Conservation (phyloP, 192 early-diverging fungal genomes). For the Umbelopsis ramanniana region DNA sequence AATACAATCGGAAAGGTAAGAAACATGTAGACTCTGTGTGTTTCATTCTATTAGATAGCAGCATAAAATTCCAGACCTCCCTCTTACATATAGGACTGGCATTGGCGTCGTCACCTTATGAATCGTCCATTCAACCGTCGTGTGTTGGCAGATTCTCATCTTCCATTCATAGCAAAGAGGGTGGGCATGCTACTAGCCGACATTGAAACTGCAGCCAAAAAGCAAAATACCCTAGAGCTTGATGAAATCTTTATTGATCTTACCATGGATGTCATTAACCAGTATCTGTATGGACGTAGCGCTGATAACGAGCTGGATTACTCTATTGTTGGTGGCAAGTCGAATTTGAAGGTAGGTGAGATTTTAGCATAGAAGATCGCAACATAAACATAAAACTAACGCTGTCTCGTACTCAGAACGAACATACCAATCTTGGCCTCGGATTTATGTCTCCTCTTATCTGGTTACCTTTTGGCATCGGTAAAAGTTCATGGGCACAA, state of each 20-base stretch:
- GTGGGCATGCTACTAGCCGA: not conserved
- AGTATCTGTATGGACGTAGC: conserved; percentile 41
- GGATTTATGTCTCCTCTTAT: conserved; percentile 33
- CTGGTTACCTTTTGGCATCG: conserved; percentile 36
- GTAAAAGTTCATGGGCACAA: conserved; percentile 40
- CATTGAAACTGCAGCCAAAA: conserved; percentile 22
- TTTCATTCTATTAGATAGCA: no score
- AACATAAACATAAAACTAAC: not conserved
- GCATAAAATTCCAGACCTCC: no score
- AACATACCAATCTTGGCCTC: conserved; percentile 24
- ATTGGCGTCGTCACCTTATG: conserved; percentile 41
- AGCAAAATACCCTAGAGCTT: conserved; percentile 27
- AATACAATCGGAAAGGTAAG: conserved; percentile 40
- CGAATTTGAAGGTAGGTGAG: conserved; percentile 33
- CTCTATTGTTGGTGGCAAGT: conserved; percentile 28
- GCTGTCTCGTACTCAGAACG: conserved; percentile 8
- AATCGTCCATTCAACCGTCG: conserved; percentile 38
- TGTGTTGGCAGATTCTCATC: conserved; percentile 30
- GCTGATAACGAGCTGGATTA: conserved; percentile 28
- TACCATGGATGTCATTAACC: conserved; percentile 46
- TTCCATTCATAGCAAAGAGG: conserved; percentile 34
- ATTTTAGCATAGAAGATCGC: not conserved
- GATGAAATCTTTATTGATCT: conserved; percentile 36
- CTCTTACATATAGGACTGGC: conserved; percentile 34
- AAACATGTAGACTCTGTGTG: no score